Percentiles rank a stretch among this genome's conserved stretches.
Conservation (phyloP, 345 rosid species). For the Brassica juncea region DNA sequence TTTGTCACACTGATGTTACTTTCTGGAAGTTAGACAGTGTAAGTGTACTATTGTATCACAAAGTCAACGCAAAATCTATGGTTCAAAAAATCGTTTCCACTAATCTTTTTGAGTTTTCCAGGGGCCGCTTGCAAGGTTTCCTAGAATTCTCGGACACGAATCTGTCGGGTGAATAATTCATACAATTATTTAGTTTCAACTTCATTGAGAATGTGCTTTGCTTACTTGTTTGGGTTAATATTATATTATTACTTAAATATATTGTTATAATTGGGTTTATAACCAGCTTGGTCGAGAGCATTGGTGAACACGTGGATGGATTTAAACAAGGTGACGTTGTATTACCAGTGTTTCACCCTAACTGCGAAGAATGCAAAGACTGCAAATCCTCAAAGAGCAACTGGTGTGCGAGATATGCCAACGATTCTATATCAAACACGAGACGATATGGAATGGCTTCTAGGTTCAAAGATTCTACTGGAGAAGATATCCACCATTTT, state of each 20-base stretch:
- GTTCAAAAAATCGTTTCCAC: neutral
- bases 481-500: conserved; percentile 35
- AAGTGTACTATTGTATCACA: conserved; percentile 25
- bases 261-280: neutral
- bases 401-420: conserved; percentile 42
- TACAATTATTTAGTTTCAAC: neutral
- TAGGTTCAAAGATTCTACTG: conserved; percentile 56
- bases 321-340: conserved; percentile 59
- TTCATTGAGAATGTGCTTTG: neutral
- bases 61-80: neutral
- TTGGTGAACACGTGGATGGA: conserved; percentile 61
- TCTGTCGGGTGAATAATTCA: conserved; percentile 57
- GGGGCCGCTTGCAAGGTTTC: conserved; percentile 53
- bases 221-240: neutral
- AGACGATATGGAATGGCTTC: conserved; percentile 55
- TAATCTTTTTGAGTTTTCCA: conserved; percentile 13
- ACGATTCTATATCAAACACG: neutral
- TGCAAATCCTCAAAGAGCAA: conserved; percentile 62
- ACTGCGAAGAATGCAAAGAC: conserved; percentile 56
- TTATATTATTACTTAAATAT: neutral
- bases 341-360: conserved; percentile 52
- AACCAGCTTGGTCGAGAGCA: conserved; percentile 72
- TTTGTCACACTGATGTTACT: conserved; percentile 65
- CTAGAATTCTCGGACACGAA: conserved; percentile 76
- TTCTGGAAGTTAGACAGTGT: conserved; percentile 52